Percentiles rank a stretch among this genome's conserved stretches.
These are phyloP conservation scores for Punctularia strigosozonata DNA, from an alignment of 768 basidiomycete species.

Conservation along the genomic window DNA sequence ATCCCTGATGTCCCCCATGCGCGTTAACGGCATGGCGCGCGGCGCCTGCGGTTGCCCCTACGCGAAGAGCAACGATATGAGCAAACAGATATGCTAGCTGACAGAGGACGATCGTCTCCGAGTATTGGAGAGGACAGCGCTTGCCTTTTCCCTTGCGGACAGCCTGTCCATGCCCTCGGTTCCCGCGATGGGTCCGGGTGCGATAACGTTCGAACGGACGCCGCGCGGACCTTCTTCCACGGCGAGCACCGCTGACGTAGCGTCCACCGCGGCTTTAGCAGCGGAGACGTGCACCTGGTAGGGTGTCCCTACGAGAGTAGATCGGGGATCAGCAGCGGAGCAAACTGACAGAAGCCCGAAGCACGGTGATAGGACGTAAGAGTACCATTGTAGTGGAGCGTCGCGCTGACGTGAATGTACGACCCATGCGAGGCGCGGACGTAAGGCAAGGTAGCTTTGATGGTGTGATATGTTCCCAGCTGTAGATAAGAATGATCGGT, in stretches of 20 bases:
- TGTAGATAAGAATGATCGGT: slow-evolving; percentile 16
- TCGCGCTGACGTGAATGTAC: slow-evolving; percentile 85
- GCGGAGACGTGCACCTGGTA: slow-evolving; percentile 91
- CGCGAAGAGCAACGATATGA: no score
- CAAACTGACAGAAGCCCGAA: slow-evolving; percentile 4
- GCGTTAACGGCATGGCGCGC: no score
- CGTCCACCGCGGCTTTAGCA: slow-evolving; percentile 91
- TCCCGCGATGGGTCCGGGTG: slow-evolving; percentile 70
- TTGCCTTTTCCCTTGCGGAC: slow-evolving; percentile 9
- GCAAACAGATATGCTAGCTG: no score
- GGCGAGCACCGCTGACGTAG: slow-evolving; percentile 74
- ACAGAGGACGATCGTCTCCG: no score
- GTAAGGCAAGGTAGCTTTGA: slow-evolving; percentile 80
- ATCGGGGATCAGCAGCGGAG: no score
- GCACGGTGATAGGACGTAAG: slow-evolving; percentile 1
- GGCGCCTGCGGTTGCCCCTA: no score
- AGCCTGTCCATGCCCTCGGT: slow-evolving; percentile 73
- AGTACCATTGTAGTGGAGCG: slow-evolving; percentile 73
- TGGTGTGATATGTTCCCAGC: slow-evolving; percentile 89
- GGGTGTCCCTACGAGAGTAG: slow-evolving; percentile 43
- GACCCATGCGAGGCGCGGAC: slow-evolving; percentile 63
- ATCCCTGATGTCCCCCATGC: slow-evolving; percentile 47
- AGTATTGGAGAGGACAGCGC: slow-evolving; percentile 19
- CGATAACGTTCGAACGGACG: slow-evolving; percentile 81
- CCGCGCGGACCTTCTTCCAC: slow-evolving; percentile 93